phyloP scores from a whole-genome alignment of 345 rosid genomes.

The Citrus hindsii region DNA sequence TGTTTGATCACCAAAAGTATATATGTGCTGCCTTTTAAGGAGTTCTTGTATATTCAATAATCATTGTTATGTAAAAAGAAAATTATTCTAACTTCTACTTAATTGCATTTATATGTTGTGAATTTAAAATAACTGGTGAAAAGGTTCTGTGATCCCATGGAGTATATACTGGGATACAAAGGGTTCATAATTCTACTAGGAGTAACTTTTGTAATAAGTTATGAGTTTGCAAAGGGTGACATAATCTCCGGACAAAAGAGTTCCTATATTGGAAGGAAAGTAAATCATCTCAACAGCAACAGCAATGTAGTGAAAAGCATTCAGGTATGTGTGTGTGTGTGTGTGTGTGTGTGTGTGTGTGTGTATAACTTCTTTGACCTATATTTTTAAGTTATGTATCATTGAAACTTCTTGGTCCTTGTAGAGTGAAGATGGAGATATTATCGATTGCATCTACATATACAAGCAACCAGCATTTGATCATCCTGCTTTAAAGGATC shows the following conservation, averaged over 20 bases:
- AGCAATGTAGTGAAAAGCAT: constrained; percentile 32
- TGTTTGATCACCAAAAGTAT: neutral
- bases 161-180: neutral
- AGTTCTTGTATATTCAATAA: neutral
- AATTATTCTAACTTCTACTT: no score
- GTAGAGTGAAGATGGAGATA: constrained; percentile 27
- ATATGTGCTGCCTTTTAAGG: neutral
- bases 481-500: constrained; percentile 22
- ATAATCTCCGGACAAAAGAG: neutral
- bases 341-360: neutral
- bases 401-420: no score
- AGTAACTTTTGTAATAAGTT: neutral
- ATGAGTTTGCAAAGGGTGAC: neutral
- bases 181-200: constrained; percentile 1
- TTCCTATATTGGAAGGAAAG: neutral
- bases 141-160: neutral
- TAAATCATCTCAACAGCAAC: neutral
- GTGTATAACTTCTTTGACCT: no score
- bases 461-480: constrained; percentile 31
- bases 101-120: no score
- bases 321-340: constrained; percentile 21
- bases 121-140: neutral
- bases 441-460: constrained; percentile 31
- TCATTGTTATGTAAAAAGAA: neutral
- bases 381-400: no score